These are phyloP conservation scores for Pseudogymnoascus sp. DNA, from an alignment of 2,329 filamentous ascomycete genomes.

Conservation along the genomic window DNA sequence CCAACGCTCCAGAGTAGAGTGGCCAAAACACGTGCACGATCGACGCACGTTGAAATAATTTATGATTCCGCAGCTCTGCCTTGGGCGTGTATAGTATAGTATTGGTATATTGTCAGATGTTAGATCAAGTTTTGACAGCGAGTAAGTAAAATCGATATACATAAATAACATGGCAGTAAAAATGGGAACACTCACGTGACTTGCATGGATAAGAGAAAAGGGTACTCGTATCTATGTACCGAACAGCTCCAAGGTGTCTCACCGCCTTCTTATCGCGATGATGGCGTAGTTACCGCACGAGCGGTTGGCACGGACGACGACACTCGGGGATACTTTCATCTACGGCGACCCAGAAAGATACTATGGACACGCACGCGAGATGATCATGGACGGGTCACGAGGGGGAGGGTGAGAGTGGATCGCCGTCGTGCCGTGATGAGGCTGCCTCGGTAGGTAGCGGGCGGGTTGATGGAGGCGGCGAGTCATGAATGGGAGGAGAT, in stretches of 20 bases:
- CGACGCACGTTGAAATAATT: neutral
- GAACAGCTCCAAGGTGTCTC: neutral
- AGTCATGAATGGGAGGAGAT: neutral
- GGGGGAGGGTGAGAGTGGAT: neutral
- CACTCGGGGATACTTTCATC: neutral
- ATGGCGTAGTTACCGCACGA: neutral
- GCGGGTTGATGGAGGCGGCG: neutral
- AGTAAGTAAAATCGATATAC: neutral
- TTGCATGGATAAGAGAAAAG: neutral
- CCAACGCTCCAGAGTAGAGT: neutral
- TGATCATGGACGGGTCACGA: neutral
- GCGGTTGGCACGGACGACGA: neutral
- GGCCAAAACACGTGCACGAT: neutral
- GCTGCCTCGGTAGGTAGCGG: neutral
- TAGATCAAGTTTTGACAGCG: neutral
- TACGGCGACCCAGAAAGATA: neutral
- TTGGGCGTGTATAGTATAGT: neutral
- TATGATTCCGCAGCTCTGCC: neutral
- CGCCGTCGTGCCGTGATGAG: neutral
- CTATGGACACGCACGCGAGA: neutral
- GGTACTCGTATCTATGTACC: conserved; percentile 2
- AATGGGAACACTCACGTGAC: neutral
- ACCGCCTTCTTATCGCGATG: conserved; percentile 7
- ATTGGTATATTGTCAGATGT: neutral
- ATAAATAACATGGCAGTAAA: neutral